phyloP scores from a whole-genome alignment of 2,329 filamentous ascomycete genomes.

The Penicillium sp. region DNA sequence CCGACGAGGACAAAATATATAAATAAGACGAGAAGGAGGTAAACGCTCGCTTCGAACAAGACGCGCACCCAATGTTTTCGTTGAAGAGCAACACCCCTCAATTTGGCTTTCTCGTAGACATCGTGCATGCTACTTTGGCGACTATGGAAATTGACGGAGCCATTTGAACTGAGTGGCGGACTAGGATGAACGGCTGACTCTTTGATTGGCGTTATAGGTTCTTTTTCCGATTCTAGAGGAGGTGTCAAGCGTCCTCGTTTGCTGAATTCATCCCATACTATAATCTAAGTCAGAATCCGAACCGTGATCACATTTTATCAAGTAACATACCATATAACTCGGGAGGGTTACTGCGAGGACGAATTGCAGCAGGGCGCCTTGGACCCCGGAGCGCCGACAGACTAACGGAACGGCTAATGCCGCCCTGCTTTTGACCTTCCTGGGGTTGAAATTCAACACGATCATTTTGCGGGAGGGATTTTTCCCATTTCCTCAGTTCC shows the following conservation, averaged over 20 bases:
- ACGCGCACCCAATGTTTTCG: conserved; percentile 37
- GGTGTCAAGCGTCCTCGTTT: background rate
- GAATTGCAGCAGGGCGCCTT: conserved; percentile 6
- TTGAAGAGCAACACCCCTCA: conserved; percentile 22
- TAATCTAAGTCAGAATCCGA: background rate
- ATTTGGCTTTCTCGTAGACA: conserved; percentile 22
- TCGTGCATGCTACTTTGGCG: conserved; percentile 15
- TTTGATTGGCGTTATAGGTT: conserved; percentile 14
- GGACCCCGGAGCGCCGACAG: conserved; percentile 6
- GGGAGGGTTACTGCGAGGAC: conserved; percentile 9
- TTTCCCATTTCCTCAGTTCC: conserved; percentile 19
- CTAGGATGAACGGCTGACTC: conserved; percentile 10
- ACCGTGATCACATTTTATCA: background rate
- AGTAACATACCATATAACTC: conserved; percentile 1
- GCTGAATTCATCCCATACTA: conserved; percentile 4
- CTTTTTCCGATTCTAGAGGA: conserved; percentile 8
- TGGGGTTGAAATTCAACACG: conserved; percentile 4
- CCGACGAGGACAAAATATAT: conserved; percentile 51
- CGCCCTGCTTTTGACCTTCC: conserved; percentile 4
- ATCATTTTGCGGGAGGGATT: conserved; percentile 18
- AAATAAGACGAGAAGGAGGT: conserved; percentile 38
- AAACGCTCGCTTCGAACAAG: conserved; percentile 42
- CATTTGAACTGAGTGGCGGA: background rate
- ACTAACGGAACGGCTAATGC: conserved; percentile 5
- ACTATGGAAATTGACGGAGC: conserved; percentile 7